A percentile compares a stretch with the other conserved stretches of the same genome.
Evolutionary conservation across 352 stramenopile genomes (phyloP).

Genomic region (Plasmopara halstedii): DNA sequence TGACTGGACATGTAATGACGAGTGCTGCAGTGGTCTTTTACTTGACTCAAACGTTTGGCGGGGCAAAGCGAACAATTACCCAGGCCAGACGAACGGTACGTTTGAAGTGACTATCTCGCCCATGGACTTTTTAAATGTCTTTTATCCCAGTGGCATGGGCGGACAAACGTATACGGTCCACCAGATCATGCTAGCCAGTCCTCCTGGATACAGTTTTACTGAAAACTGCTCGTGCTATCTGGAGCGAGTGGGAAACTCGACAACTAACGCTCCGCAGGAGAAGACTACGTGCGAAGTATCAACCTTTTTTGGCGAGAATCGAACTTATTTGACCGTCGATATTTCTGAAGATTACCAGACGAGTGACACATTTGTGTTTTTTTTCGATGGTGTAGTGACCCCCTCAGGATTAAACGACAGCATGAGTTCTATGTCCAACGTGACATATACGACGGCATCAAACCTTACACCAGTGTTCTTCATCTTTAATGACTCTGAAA

Average conservation of each 20-base stretch:
- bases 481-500: conserved; percentile 62
- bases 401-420: conserved; percentile 46
- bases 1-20: conserved; percentile 60
- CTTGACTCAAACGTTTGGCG: conserved; percentile 73
- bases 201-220: conserved; percentile 56
- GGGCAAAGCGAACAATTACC: conserved; percentile 40
- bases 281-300: conserved; percentile 39
- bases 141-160: conserved; percentile 37
- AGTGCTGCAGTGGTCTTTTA: conserved; percentile 58
- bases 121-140: conserved; percentile 56
- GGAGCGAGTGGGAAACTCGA: conserved; percentile 14
- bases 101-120: conserved; percentile 71
- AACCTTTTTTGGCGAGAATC: conserved; percentile 33
- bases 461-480: conserved; percentile 74
- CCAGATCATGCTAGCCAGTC: conserved; percentile 71
- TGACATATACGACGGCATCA: conserved; percentile 37
- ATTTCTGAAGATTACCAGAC: conserved; percentile 38
- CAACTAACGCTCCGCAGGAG: conserved; percentile 7
- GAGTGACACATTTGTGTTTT: conserved; percentile 57
- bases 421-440: conserved; percentile 11
- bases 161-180: conserved; percentile 48
- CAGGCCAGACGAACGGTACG: conserved; percentile 64
- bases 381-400: conserved; percentile 60
- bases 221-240: conserved; percentile 37
- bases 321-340: conserved; percentile 59